These are phyloP conservation scores for Aureobasidium sp. DNA, from an alignment of 2,329 filamentous ascomycete species.

Conservation along the genomic window DNA sequence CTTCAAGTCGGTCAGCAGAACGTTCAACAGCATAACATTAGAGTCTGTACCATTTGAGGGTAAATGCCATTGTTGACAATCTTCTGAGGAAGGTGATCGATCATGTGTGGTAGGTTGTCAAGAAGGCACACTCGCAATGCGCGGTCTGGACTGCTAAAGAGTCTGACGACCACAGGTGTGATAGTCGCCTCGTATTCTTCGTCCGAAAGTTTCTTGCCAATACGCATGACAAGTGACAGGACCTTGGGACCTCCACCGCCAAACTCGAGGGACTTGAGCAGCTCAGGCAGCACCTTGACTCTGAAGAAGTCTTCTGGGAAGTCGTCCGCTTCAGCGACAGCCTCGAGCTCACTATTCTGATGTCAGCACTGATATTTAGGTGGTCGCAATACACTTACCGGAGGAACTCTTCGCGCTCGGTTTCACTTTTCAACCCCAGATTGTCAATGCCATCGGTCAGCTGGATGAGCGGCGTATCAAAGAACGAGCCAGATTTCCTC, in stretches of 20 bases:
- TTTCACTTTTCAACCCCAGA: conserved; percentile 75
- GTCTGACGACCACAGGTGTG: conserved; percentile 73
- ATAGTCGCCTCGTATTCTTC: conserved; percentile 85
- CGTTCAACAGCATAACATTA: neutral
- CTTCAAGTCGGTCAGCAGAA: conserved; percentile 35
- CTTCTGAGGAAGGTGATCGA: conserved; percentile 80
- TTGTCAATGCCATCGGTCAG: conserved; percentile 90
- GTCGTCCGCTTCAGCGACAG: conserved; percentile 65
- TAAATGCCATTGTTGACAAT: conserved; percentile 95
- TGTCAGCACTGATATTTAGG: neutral
- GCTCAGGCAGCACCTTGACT: conserved; percentile 87
- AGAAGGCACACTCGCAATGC: conserved; percentile 85
- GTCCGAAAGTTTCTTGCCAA: conserved; percentile 72
- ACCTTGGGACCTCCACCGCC: conserved; percentile 91
- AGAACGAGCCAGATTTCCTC: conserved; percentile 71
- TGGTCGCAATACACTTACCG: conserved; percentile 38
- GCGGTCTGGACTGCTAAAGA: conserved; percentile 86
- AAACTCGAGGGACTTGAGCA: conserved; percentile 98
- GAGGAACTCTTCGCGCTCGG: conserved; percentile 77
- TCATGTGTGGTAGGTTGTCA: conserved; percentile 83
- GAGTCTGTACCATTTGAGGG: conserved; percentile 63
- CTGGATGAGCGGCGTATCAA: conserved; percentile 86
- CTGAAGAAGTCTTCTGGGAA: conserved; percentile 98
- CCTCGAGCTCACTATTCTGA: conserved; percentile 59
- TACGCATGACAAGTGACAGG: conserved; percentile 80